Conservation (phyloP, 805 yeast species). For the Yarrowia sp. region DNA sequence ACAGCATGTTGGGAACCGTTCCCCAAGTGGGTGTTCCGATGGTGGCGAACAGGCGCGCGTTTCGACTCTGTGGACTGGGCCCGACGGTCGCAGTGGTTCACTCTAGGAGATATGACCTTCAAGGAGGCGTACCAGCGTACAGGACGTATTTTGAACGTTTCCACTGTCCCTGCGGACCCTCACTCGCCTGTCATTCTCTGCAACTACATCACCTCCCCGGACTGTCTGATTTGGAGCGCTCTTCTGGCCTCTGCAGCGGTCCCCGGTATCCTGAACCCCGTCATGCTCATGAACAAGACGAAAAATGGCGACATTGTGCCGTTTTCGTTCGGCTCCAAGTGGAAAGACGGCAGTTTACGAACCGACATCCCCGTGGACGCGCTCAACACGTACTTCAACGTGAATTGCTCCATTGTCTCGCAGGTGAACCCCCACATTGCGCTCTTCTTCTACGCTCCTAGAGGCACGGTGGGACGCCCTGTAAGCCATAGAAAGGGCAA, state of each 20-base stretch:
- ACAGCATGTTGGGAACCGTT: slow-evolving; percentile 74
- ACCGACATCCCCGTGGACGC: slow-evolving; percentile 82
- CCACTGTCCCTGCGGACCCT: slow-evolving; percentile 83
- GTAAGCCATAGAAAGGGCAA: slow-evolving; percentile 64
- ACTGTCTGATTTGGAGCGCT: slow-evolving; percentile 82
- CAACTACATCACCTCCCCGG: slow-evolving; percentile 77
- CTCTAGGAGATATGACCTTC: slow-evolving; percentile 74
- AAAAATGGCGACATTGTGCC: slow-evolving; percentile 59
- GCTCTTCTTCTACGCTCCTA: slow-evolving; percentile 75
- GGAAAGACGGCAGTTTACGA: slow-evolving; percentile 80
- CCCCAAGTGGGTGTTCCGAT: slow-evolving; percentile 65
- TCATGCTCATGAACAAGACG: slow-evolving; percentile 74
- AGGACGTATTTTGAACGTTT: slow-evolving; percentile 72
- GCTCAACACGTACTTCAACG: slow-evolving; percentile 75
- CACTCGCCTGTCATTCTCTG: slow-evolving; percentile 82
- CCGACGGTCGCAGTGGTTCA: slow-evolving; percentile 68
- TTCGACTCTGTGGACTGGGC: slow-evolving; percentile 83
- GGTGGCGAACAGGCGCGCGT: slow-evolving; percentile 78
- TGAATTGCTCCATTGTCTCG: slow-evolving; percentile 75
- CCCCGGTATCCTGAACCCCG: slow-evolving; percentile 82
- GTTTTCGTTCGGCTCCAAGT: slow-evolving; percentile 73
- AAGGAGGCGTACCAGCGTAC: slow-evolving; percentile 72
- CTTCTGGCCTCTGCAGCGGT: slow-evolving; percentile 81
- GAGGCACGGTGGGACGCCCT: slow-evolving; percentile 82
- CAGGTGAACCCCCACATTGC: slow-evolving; percentile 86